phyloP scores from a whole-genome alignment of 2,329 filamentous ascomycete genomes.

The Paecilomyces variotii region DNA sequence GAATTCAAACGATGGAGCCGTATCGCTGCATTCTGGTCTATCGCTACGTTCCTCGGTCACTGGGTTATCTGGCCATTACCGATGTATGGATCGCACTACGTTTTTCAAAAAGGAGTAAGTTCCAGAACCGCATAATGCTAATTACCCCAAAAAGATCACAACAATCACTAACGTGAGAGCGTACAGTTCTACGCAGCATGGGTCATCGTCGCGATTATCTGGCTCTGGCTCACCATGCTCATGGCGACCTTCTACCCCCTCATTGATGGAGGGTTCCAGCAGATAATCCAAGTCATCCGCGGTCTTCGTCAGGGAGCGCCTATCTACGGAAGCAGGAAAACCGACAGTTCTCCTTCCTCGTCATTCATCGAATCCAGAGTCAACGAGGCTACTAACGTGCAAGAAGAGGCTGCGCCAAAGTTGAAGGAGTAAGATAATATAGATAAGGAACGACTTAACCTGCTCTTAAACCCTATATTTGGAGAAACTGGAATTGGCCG shows the following conservation, averaged over 20 bases:
- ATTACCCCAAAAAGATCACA: background rate
- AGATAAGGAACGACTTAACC: too few species aligned
- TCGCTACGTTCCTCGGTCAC: conserved; percentile 45
- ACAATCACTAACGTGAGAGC: background rate
- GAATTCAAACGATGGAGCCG: conserved; percentile 41
- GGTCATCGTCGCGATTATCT: conserved; percentile 45
- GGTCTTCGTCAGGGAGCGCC: background rate
- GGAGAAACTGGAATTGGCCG: too few species aligned
- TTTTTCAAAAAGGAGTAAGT: conserved; percentile 37
- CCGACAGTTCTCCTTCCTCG: background rate
- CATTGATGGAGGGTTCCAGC: conserved; percentile 37
- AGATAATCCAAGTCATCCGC: conserved; percentile 16
- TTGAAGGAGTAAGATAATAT: background rate
- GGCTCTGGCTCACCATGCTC: conserved; percentile 46
- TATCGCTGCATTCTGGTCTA: conserved; percentile 40
- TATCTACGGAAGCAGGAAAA: background rate
- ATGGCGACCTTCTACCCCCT: conserved; percentile 44
- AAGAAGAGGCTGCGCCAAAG: background rate
- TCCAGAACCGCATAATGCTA: background rate
- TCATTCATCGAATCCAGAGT: background rate
- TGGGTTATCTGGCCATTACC: conserved; percentile 50
- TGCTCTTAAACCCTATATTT: too few species aligned
- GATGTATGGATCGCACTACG: conserved; percentile 46
- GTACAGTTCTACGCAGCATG: conserved; percentile 42
- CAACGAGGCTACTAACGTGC: background rate